Percentiles rank a stretch among this genome's conserved stretches.
phyloP scores from a whole-genome alignment of 2,329 filamentous ascomycete genomes.

The Fusarium tanahbumbuense region DNA sequence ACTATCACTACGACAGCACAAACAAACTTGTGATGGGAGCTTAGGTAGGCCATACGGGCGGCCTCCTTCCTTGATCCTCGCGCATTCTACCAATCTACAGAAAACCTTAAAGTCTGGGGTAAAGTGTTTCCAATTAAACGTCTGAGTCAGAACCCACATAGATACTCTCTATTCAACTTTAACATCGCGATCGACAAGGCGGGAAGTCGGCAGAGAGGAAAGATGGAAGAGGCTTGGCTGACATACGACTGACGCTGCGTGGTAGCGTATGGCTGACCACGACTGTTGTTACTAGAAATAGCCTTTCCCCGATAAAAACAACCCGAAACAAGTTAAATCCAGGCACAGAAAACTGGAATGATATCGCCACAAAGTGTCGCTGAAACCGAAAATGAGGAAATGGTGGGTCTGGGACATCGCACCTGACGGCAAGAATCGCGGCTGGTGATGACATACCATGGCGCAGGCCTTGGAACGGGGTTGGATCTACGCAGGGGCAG shows the following conservation, averaged over 20 bases:
- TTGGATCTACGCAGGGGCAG: conserved; percentile 22
- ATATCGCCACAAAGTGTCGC: conserved; percentile 11
- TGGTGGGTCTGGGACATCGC: conserved; percentile 3
- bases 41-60: not conserved
- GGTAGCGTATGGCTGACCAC: conserved; percentile 15
- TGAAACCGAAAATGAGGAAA: not conserved
- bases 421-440: not conserved
- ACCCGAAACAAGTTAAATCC: conserved; percentile 1
- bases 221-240: not conserved
- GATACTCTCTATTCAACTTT: not conserved
- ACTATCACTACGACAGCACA: too few species aligned
- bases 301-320: not conserved
- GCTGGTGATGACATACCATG: conserved; percentile 34
- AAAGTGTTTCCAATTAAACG: conserved; percentile 4
- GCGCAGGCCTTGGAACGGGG: conserved; percentile 26
- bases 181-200: not conserved
- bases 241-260: conserved; percentile 11
- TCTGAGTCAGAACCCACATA: conserved; percentile 7
- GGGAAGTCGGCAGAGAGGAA: not conserved
- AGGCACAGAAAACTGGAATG: conserved; percentile 14
- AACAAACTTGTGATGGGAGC: not conserved
- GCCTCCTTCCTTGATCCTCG: not conserved
- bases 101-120: conserved; percentile 8
- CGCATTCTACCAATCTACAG: not conserved
- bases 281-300: conserved; percentile 25